Conservation (phyloP, 495 filamentous ascomycete genomes). For the Podospora conica region DNA sequence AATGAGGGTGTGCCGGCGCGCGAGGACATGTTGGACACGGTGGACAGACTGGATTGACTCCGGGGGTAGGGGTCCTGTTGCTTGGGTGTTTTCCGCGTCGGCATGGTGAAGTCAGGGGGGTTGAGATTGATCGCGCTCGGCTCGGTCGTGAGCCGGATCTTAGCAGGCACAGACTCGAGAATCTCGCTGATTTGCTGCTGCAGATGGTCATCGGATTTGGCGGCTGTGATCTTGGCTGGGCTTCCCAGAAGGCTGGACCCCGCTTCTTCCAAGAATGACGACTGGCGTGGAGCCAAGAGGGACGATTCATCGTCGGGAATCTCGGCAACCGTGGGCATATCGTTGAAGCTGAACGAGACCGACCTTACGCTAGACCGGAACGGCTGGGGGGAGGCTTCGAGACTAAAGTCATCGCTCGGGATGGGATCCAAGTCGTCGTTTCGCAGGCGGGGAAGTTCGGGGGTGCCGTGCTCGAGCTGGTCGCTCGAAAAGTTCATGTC, state of each 20-base stretch:
- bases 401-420: slow-evolving; percentile 33
- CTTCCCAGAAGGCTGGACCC: slow-evolving; percentile 28
- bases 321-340: slow-evolving; percentile 33
- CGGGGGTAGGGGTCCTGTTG: slow-evolving; percentile 31
- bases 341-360: slow-evolving; percentile 39
- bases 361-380: slow-evolving; percentile 35
- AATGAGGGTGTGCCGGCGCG: slow-evolving; percentile 61
- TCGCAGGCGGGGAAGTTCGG: slow-evolving; percentile 32
- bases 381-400: slow-evolving; percentile 37
- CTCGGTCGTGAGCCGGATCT: slow-evolving; percentile 65
- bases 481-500: slow-evolving; percentile 28
- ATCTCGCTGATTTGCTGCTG: slow-evolving; percentile 83
- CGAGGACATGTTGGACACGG: slow-evolving; percentile 33
- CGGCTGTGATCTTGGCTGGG: slow-evolving; percentile 29
- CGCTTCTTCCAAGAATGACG: slow-evolving; percentile 24
- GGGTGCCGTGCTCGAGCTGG: slow-evolving; percentile 22
- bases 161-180: slow-evolving; percentile 69
- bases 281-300: slow-evolving; percentile 21
- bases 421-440: slow-evolving; percentile 16
- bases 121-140: slow-evolving; percentile 41
- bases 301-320: slow-evolving; percentile 27
- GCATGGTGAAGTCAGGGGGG: slow-evolving; percentile 43
- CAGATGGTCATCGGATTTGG: slow-evolving; percentile 56
- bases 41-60: slow-evolving; percentile 39
- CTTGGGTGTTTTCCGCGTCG: slow-evolving; percentile 29